phyloP scores from a whole-genome alignment of 2,329 filamentous ascomycete species.

The Fusarium nanum region DNA sequence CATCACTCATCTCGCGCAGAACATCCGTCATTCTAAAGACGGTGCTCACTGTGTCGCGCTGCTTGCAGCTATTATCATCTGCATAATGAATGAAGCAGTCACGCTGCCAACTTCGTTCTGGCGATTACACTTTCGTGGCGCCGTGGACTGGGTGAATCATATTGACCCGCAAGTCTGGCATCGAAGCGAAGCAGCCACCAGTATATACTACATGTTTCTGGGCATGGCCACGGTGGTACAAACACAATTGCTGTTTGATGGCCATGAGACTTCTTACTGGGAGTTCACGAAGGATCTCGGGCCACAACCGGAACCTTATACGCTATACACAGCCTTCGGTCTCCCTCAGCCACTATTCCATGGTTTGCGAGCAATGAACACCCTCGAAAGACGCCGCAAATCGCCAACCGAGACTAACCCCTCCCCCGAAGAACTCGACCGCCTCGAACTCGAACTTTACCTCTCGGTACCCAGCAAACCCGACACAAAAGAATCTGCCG shows the following conservation, averaged over 20 bases:
- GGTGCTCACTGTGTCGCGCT: conserved; percentile 37
- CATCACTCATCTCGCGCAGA: conserved; percentile 42
- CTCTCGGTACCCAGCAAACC: conserved; percentile 37
- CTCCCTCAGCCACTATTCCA: conserved; percentile 41
- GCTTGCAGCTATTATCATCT: conserved; percentile 39
- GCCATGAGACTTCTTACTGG: conserved; percentile 31
- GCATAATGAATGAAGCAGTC: conserved; percentile 44
- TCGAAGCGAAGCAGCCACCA: conserved; percentile 35
- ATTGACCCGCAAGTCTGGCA: conserved; percentile 44
- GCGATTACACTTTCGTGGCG: conserved; percentile 41
- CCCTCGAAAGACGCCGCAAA: conserved; percentile 30
- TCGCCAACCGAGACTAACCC: conserved; percentile 4
- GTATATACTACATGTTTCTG: conserved; percentile 43
- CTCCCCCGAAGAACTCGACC: conserved; percentile 29
- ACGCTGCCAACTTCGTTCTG: conserved; percentile 40
- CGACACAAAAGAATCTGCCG: conserved; percentile 33
- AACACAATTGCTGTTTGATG: conserved; percentile 36
- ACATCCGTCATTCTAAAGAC: conserved; percentile 41
- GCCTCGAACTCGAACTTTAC: conserved; percentile 39
- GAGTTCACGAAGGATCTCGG: conserved; percentile 37
- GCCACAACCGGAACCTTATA: conserved; percentile 40
- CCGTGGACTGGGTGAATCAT: conserved; percentile 45
- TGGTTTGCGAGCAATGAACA: conserved; percentile 39
- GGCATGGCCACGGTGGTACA: conserved; percentile 43
- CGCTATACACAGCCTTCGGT: conserved; percentile 32